Base-by-base conservation (phyloP, 2,329 filamentous ascomycete genomes). In the Epichloe festucae region DNA sequence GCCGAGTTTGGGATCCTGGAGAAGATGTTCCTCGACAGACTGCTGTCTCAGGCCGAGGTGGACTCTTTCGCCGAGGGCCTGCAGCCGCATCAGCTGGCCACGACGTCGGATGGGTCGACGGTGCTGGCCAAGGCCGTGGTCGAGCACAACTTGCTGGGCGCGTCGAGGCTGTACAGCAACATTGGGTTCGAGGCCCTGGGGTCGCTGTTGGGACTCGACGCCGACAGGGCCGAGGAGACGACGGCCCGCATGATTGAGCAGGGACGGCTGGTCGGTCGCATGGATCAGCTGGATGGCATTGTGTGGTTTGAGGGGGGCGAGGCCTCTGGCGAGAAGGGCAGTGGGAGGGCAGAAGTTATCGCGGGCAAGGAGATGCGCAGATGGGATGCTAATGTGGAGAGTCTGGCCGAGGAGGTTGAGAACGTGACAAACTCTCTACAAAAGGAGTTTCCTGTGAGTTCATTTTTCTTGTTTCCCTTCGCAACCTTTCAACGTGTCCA, bases 211-310 rank as follows among this genome's bases (percentile, higher is more conserved):
- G 89, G 87, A 0, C 75, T 96, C 4, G 81, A 87, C 53, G 81
- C 80, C 0, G 86, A 87, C 49, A 85, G 84, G 65, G 91, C 91
- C 3, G 93, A 98, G 72, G 83, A 86, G 53, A 96, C 93, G 50
- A 93, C 91, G 12, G 89, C 91, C 4, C 78, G 82, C 59, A 98
- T 98, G 93, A 88, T 98, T 60, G 90, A 97, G 72, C 90, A 96
- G 67, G 89, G 88, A 10, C 82, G 93, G 35, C 70, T 98, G 49
- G 80, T 85, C 3, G 93, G 91, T 7, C 82, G 85, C 52, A 97
- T 98, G 62, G 91, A 98, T 68, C 93, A 98, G 72, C 90, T 98
- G 52, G 87, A 89, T 52, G 78, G 85, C 14, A 72, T 90, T 11
- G 90, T 98, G 54, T 89, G 83, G 71, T 98, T 98, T 64, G 87